phyloP scores from a whole-genome alignment of 345 rosid species.

The Angophora floribunda region DNA sequence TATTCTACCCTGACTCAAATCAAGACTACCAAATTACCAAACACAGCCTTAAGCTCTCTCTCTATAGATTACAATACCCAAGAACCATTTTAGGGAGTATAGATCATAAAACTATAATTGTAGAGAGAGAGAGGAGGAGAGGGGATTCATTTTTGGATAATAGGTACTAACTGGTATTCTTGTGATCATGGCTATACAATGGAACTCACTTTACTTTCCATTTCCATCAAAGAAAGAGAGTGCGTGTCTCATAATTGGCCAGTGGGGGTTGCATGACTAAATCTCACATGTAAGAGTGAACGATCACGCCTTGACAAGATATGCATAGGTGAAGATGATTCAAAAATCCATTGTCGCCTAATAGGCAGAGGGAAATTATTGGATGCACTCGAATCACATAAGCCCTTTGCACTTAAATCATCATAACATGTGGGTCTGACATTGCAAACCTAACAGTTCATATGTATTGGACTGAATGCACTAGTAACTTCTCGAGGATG shows the following conservation, averaged over 20 bases:
- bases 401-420: background rate
- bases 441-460: background rate
- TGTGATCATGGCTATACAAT: too few species aligned
- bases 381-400: background rate
- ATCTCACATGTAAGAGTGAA: background rate
- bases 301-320: fast-evolving
- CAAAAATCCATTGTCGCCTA: background rate
- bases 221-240: too few species aligned
- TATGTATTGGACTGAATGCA: background rate
- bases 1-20: background rate
- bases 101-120: background rate
- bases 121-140: too few species aligned
- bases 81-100: background rate
- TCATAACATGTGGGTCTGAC: background rate
- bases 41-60: background rate
- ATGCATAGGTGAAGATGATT: background rate
- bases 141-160: too few species aligned
- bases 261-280: background rate
- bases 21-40: background rate
- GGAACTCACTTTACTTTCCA: too few species aligned
- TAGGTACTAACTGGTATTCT: too few species aligned
- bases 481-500: background rate
- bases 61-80: background rate
- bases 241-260: background rate
- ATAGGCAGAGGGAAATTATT: background rate